Percentiles rank a stretch among this genome's conserved stretches.
These are phyloP conservation scores for Colletotrichum tropicale DNA, from an alignment of 2,329 filamentous ascomycete genomes.

Conservation along the genomic window DNA sequence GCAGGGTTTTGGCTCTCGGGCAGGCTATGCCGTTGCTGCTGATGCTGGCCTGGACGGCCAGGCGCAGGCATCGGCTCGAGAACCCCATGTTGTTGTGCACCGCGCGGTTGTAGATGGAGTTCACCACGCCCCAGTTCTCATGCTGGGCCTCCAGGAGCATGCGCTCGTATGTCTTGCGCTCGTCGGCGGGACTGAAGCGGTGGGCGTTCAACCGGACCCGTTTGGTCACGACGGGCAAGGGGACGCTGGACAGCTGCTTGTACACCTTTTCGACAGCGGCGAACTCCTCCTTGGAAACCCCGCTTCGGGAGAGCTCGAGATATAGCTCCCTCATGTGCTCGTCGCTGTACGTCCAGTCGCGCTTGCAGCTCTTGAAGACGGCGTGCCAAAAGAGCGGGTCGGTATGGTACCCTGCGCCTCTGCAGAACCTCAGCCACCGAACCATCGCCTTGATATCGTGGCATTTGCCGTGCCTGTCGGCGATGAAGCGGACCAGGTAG, in stretches of 20 bases:
- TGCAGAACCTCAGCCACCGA: slow-evolving; percentile 45
- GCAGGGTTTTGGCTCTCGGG: slow-evolving; percentile 39
- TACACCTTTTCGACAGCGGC: slow-evolving; percentile 13
- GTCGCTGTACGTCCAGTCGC: slow-evolving; percentile 41
- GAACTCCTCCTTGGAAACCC: slow-evolving; percentile 25
- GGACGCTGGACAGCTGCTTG: neutral
- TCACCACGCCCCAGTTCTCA: slow-evolving; percentile 34
- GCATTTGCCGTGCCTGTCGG: slow-evolving; percentile 44
- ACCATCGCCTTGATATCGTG: slow-evolving; percentile 42
- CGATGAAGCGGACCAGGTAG: slow-evolving; percentile 45
- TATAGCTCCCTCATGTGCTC: slow-evolving; percentile 37
- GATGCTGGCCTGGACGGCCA: slow-evolving; percentile 51
- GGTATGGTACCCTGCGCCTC: slow-evolving; percentile 35
- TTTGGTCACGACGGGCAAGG: slow-evolving; percentile 15
- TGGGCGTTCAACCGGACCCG: slow-evolving; percentile 20
- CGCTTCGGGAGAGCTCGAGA: slow-evolving; percentile 27
- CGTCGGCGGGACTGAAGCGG: slow-evolving; percentile 27
- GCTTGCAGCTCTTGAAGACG: slow-evolving; percentile 40
- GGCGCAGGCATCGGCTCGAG: slow-evolving; percentile 46
- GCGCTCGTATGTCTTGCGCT: slow-evolving; percentile 35
- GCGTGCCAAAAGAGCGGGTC: slow-evolving; percentile 42
- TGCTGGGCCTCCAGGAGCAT: slow-evolving; percentile 45
- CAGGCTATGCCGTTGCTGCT: slow-evolving; percentile 30
- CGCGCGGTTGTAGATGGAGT: slow-evolving; percentile 43
- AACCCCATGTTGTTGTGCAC: slow-evolving; percentile 36